These are phyloP conservation scores for Colletotrichum sp. DNA, from an alignment of 2,329 filamentous ascomycete species.

Conservation along the genomic window DNA sequence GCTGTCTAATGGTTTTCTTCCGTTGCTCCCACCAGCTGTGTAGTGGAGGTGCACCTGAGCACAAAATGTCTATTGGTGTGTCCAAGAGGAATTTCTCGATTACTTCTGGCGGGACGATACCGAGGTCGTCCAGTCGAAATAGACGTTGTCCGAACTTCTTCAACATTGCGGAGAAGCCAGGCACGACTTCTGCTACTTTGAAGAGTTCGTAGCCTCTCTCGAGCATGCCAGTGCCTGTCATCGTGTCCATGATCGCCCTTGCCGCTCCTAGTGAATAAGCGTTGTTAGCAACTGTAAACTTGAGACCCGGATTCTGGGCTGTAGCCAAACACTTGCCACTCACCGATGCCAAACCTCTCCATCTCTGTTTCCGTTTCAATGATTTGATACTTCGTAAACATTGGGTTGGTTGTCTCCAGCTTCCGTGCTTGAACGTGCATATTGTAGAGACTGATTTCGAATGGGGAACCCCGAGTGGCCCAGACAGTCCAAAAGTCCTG, in stretches of 20 bases:
- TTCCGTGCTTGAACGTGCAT: slow-evolving; percentile 4
- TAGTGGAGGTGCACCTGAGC: neutral
- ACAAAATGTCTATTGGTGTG: slow-evolving; percentile 5
- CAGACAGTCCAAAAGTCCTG: slow-evolving; percentile 8
- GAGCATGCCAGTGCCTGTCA: neutral
- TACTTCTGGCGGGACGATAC: neutral
- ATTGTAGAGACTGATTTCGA: slow-evolving; percentile 7
- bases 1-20: neutral
- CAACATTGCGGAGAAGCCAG: neutral
- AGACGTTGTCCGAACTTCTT: neutral
- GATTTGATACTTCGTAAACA: neutral
- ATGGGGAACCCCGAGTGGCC: neutral
- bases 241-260: neutral
- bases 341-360: neutral
- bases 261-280: neutral
- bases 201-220: neutral
- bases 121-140: neutral
- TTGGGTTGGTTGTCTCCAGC: neutral
- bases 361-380: slow-evolving; percentile 1
- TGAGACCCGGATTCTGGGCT: neutral
- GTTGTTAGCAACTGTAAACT: neutral
- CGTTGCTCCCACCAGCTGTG: slow-evolving; percentile 3
- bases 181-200: neutral
- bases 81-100: slow-evolving; percentile 2
- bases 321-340: neutral